Evolutionary conservation across 345 rosid species (phyloP), one percentile per base, ranked within the genome.

Genomic region (Angophora floribunda): DNA sequence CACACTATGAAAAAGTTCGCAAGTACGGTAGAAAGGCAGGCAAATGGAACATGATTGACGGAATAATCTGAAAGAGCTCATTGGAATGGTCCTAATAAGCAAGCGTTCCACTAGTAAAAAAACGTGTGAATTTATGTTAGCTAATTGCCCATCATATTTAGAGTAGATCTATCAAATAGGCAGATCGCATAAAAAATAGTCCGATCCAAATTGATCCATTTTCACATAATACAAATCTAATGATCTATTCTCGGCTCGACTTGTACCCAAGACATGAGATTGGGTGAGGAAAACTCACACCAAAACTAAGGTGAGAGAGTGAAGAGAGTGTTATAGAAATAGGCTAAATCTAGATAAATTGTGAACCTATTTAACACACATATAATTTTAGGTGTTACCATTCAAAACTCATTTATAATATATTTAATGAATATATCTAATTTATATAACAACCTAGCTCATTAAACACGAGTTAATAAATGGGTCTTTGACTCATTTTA

Each of bases 101-200:
- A 2, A 63, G 0, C 70, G 13, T 16, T n/a, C 5, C 17, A 0
- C 30, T 59, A 26, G 67, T 12, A n/a, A n/a, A n/a, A 63, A n/a
- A 63, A n/a, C 0, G 17, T 19, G 1, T 6, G 9, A 63, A n/a
- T 4, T 63, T n/a, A n/a, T 13, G 41, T 63, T n/a, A 13, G 2
- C 19, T 6, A n/a, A 6, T 16, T 13, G 15, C 17, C 15, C 2
- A 1, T n/a, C 19, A 26, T 55, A 55, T 26, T 55, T 22, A 55
- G 12, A 55, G 28, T 8, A 55, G 6, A 55, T 22, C 8, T 22
- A 28, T 55, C 24, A 55, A 55, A 4, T 0, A 22, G 0, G 28
- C 3, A 0, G 0, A 12, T 55, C 0, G 24, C 0, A 5, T 55
- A 0, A 2, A 55, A 55, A 21, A 55, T 22, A 28, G 4, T 55